phyloP scores from a whole-genome alignment of 2,329 filamentous ascomycete genomes.

The Talaromyces verruculosus region DNA sequence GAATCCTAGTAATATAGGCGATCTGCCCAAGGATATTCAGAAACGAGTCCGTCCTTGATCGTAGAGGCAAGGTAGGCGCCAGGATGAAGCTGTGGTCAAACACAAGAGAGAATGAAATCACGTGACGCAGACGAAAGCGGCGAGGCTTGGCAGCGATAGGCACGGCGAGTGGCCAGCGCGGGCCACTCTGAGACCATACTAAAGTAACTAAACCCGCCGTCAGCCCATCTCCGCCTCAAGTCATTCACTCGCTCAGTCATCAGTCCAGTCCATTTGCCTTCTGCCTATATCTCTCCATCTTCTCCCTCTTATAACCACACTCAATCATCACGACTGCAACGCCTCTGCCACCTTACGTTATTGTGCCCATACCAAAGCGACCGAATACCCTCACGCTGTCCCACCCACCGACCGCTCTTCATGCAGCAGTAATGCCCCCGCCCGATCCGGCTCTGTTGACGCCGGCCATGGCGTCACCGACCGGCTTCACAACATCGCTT shows the following conservation, averaged over 20 bases:
- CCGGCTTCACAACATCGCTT: slow-evolving; percentile 19
- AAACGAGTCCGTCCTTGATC: background rate
- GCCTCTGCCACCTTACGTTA: background rate
- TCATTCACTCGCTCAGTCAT: background rate
- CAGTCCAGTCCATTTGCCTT: slow-evolving; percentile 7
- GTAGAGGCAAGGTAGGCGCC: slow-evolving; percentile 1
- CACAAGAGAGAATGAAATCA: background rate
- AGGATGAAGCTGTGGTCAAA: background rate
- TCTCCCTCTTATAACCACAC: background rate
- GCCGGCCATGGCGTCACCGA: slow-evolving; percentile 23
- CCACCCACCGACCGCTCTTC: slow-evolving; percentile 9
- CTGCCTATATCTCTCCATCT: slow-evolving; percentile 8
- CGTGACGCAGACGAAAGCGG: slow-evolving; percentile 15
- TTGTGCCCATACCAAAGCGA: background rate
- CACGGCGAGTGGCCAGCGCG: background rate
- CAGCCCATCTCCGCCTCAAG: background rate
- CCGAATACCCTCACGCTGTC: background rate
- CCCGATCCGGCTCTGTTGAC: slow-evolving; percentile 18
- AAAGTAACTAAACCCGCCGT: background rate
- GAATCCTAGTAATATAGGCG: too few species aligned
- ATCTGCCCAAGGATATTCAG: background rate
- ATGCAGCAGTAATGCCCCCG: slow-evolving; percentile 23
- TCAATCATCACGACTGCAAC: background rate
- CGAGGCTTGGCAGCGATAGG: background rate
- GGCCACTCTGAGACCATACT: slow-evolving; percentile 1